Percentiles rank a stretch among this genome's conserved stretches.
These are phyloP conservation scores for Ilyonectria robusta DNA, from an alignment of 2,329 filamentous ascomycete species.

Conservation along the genomic window DNA sequence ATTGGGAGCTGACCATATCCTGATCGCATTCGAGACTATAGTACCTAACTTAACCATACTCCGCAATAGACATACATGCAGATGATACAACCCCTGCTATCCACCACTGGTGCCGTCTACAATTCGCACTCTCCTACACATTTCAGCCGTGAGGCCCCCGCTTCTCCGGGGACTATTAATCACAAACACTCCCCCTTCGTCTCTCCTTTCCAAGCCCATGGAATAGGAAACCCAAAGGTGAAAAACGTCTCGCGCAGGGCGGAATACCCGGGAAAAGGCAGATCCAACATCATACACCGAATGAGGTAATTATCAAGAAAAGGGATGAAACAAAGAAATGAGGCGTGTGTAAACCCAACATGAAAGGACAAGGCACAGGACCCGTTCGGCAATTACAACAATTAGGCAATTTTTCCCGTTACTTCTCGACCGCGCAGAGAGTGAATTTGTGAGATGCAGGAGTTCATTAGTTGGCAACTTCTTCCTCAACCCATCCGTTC, in stretches of 20 bases:
- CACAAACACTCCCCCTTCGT: slow-evolving; percentile 33
- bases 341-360: slow-evolving; percentile 45
- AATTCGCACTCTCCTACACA: slow-evolving; percentile 30
- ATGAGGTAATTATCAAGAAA: slow-evolving; percentile 52
- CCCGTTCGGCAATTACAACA: slow-evolving; percentile 58
- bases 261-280: slow-evolving; percentile 38
- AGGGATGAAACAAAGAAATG: slow-evolving; percentile 46
- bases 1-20: slow-evolving; percentile 36
- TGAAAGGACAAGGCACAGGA: slow-evolving; percentile 46
- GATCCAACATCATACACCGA: slow-evolving; percentile 51
- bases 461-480: slow-evolving; percentile 69
- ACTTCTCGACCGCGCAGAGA: slow-evolving; percentile 41
- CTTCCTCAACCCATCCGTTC: slow-evolving; percentile 78
- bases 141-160: slow-evolving; percentile 43
- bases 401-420: slow-evolving; percentile 55
- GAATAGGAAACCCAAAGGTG: slow-evolving; percentile 8
- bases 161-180: slow-evolving; percentile 40
- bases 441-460: slow-evolving; percentile 43
- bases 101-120: slow-evolving; percentile 32
- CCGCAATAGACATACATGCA: slow-evolving; percentile 48
- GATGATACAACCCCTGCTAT: slow-evolving; percentile 43
- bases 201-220: slow-evolving; percentile 18
- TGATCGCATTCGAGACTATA: slow-evolving; percentile 47
- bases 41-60: slow-evolving; percentile 45
- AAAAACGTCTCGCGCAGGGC: slow-evolving; percentile 30